Conservation (phyloP, 208 protist genomes). For the Trypanosoma theileri region DNA sequence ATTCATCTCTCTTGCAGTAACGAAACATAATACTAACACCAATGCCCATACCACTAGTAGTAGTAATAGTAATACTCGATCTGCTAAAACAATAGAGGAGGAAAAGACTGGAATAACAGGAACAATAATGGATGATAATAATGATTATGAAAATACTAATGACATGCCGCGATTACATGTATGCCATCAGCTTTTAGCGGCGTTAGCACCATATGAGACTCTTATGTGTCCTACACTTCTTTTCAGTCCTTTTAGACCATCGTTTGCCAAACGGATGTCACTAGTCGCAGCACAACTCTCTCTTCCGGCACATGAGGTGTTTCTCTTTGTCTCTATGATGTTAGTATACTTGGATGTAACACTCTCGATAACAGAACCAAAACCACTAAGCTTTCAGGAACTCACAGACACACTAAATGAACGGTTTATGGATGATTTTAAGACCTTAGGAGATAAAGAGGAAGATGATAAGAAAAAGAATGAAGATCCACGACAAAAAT, state of each 20-base stretch:
- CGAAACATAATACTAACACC: background rate
- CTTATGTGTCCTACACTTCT: constrained; percentile 63
- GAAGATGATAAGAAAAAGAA: background rate
- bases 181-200: constrained; percentile 29
- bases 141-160: background rate
- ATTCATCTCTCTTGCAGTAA: constrained; percentile 29
- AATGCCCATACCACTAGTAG: background rate
- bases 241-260: constrained; percentile 50
- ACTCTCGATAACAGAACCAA: constrained; percentile 20
- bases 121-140: background rate
- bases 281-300: constrained; percentile 36
- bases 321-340: constrained; percentile 47
- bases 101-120: background rate
- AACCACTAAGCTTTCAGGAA: constrained; percentile 13
- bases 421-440: background rate
- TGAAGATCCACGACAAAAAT: background rate
- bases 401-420: constrained; percentile 6
- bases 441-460: background rate
- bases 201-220: constrained; percentile 53
- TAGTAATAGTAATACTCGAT: too few relatives aligned
- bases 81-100: too few relatives aligned
- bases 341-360: constrained; percentile 54
- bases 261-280: constrained; percentile 29
- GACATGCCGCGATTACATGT: constrained; percentile 2
- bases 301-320: constrained; percentile 47